Base-by-base conservation (phyloP, 2,329 filamentous ascomycete genomes). In the Neobulgaria alba region DNA sequence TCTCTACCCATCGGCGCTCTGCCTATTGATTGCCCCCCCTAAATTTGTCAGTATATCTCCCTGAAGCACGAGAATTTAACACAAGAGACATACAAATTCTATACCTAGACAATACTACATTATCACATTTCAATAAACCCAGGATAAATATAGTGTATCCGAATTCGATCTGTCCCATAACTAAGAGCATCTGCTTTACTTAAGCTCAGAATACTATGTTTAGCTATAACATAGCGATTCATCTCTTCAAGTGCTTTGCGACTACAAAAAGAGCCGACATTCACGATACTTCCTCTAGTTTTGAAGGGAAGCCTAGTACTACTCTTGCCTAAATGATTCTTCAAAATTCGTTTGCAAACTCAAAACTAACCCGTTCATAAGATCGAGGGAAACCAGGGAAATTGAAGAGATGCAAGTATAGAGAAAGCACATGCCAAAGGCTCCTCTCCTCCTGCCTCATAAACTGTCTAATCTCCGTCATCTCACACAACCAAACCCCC, bases 401-500 rank as follows among this genome's bases (percentile, higher is more conserved):
- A 30, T 23, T n/a, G n/a, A n/a, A n/a, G n/a, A n/a, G n/a, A n/a
- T n/a, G n/a, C n/a, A n/a, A n/a, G n/a, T n/a, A n/a, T n/a, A n/a
- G n/a, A n/a, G n/a, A n/a, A n/a, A n/a, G n/a, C n/a, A n/a, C n/a
- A n/a, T n/a, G 55, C 53, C 18, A 46, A n/a, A 51, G 23, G 32
- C 35, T 33, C 29, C 53, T 49, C 39, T 45, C 17, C 30, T 56
- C 52, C 44, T 54, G 47, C 48, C 41, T 50, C 43, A 53, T 36
- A 37, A 56, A 46, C 42, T 51, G 47, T 23, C 36, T 57, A 9
- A 65, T 48, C 42, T 65, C 54, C 10, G 61, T 61, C 17, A 57
- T 51, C 39, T 65, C 42, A 42, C 61, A 65, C 17, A 62, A 53
- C 46, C 61, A 53, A 16, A 64, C 29, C 0, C 63, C 63, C 17